Base-by-base conservation (phyloP, 2,329 filamentous ascomycete species). In the Chaetomium strumarium region DNA sequence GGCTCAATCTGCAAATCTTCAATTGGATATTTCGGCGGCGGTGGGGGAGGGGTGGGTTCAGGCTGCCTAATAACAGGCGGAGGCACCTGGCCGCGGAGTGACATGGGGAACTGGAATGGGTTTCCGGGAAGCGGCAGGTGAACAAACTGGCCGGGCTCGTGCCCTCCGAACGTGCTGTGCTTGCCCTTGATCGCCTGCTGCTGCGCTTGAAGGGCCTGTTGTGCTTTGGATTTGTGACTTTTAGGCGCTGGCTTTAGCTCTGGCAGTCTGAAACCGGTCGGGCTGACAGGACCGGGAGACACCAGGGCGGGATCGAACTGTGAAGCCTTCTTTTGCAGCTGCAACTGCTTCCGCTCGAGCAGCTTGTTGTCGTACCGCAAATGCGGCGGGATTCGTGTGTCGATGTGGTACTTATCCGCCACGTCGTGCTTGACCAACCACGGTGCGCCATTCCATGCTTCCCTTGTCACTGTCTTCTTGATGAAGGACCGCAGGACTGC, bases 391-490 rank as follows among this genome's bases (percentile, higher is more conserved):
- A 97, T 83, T 49, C 89, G 83, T n/a, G 84, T 90, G 56, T 90
- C 85, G 57, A 99, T 93, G 57, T 89, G 85, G 68, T 93, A 96
- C 57, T 85, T 79, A 42, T 83, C 81, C 1, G 93, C 93, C 54
- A 95, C 84, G 49, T 90, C 84, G 34, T 86, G 80, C 71, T 95
- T 96, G 16, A 97, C 92, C 51, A 95, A 74, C 93, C 93, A 99
- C 0, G 93, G 92, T 0, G 93, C 93, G n/a, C 92, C 92, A 55
- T 84, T 92, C 90, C 91, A 97, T 4, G 90, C 82, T 64, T 97
- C 93, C 56, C 92, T 78, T 2, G 85, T 86, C n/a, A 96, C 86
- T 0, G 90, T 93, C 69, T 95, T 91, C 67, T 96, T 96, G 58
- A 99, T 88, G 60, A 96, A 99, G 6, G 90, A 90, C 33, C 92